Percentiles rank a stretch among this genome's conserved stretches.
phyloP scores from a whole-genome alignment of 2,329 filamentous ascomycete genomes.

The Herpotrichia juniperi region DNA sequence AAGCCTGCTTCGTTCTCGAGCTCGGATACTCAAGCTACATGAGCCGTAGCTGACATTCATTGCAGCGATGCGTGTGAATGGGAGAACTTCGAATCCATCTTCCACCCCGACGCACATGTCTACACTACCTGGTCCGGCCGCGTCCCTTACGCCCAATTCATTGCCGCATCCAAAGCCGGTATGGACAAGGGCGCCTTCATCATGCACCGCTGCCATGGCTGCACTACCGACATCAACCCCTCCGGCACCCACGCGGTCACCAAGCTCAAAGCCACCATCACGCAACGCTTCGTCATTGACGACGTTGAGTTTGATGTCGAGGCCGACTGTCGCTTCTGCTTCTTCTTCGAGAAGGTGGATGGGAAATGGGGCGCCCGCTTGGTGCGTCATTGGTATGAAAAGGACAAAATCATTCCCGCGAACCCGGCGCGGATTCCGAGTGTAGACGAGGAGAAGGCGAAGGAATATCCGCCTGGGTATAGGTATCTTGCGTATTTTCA shows the following conservation, averaged over 20 bases:
- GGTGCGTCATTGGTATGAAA: constrained; percentile 1
- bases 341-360: constrained; percentile 46
- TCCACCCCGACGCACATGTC: constrained; percentile 55
- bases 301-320: constrained; percentile 54
- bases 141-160: constrained; percentile 46
- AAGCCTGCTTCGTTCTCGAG: too few species aligned
- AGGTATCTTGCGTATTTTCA: too few species aligned
- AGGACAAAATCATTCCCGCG: background rate
- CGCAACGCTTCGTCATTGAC: constrained; percentile 54
- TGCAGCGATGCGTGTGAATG: constrained; percentile 49
- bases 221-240: constrained; percentile 50
- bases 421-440: background rate
- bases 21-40: too few species aligned
- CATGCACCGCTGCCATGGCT: constrained; percentile 53
- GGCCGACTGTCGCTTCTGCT: constrained; percentile 44
- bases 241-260: constrained; percentile 51
- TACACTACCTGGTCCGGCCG: constrained; percentile 60
- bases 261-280: constrained; percentile 60
- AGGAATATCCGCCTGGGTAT: background rate
- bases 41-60: too few species aligned
- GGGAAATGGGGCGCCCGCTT: constrained; percentile 14
- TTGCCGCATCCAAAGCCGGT: constrained; percentile 46
- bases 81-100: constrained; percentile 59
- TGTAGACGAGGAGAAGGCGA: background rate
- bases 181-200: constrained; percentile 53